These are phyloP conservation scores for Clavispora phyllophila DNA, from an alignment of 805 yeast species.

Conservation along the genomic window DNA sequence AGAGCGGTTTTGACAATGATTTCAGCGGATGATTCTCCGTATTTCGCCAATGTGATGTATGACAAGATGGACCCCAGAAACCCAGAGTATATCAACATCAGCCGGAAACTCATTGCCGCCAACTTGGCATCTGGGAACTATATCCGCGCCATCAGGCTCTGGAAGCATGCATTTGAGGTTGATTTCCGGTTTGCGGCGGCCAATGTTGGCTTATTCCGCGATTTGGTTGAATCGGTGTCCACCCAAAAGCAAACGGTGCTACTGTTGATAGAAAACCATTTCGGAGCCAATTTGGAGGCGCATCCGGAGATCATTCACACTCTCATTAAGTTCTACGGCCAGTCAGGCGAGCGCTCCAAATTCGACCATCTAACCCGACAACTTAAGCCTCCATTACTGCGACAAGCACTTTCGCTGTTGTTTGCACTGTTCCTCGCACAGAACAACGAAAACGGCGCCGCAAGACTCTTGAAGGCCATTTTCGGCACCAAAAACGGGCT, in stretches of 20 bases:
- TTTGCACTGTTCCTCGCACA: slow-evolving; percentile 25
- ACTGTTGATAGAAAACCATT: slow-evolving; percentile 1
- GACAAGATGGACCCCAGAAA: slow-evolving; percentile 3
- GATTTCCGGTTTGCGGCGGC: slow-evolving; percentile 4
- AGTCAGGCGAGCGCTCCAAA: slow-evolving; percentile 2
- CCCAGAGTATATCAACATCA: not conserved
- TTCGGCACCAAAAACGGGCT: slow-evolving; percentile 25
- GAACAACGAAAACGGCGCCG: slow-evolving; percentile 25
- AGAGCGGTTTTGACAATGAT: slow-evolving; percentile 9
- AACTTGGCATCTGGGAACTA: slow-evolving; percentile 13
- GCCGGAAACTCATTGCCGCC: slow-evolving; percentile 5
- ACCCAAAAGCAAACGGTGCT: not conserved
- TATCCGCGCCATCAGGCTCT: slow-evolving; percentile 13
- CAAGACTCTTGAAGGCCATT: slow-evolving; percentile 25
- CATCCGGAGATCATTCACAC: slow-evolving; percentile 11
- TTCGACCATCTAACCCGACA: slow-evolving; percentile 18
- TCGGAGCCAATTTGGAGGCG: slow-evolving; percentile 4
- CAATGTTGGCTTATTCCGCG: slow-evolving; percentile 1
- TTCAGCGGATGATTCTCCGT: slow-evolving; percentile 7
- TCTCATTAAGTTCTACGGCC: slow-evolving; percentile 17
- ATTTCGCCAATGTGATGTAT: slow-evolving; percentile 15
- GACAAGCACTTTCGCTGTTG: slow-evolving; percentile 30
- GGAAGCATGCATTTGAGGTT: slow-evolving; percentile 8
- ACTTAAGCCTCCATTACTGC: slow-evolving; percentile 26
- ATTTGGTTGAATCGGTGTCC: not conserved